Evolutionary conservation across 1,284 basidiomycete genomes (phyloP).

Genomic region (Mrakiaceae sp.): DNA sequence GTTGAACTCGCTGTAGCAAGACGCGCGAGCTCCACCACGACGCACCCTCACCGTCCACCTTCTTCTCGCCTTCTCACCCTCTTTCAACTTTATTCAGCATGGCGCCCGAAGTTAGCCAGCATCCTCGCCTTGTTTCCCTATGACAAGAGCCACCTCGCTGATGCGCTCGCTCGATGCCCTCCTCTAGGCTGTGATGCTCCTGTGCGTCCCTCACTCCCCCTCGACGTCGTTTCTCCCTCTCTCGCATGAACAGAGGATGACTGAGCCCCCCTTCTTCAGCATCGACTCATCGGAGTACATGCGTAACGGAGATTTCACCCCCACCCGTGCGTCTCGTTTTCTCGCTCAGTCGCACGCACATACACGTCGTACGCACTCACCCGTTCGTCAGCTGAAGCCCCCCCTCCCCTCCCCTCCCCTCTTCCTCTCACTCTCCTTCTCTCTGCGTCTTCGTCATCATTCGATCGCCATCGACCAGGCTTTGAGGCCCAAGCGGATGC

Average conservation of each 20-base stretch:
- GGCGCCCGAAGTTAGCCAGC: conserved; percentile 59
- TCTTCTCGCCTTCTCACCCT: neutral
- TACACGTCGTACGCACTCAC: no score
- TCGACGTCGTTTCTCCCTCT: no score
- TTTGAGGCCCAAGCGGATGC: conserved; percentile 89
- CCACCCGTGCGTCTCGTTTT: conserved; percentile 1
- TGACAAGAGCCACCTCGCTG: neutral
- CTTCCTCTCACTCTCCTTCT: conserved; percentile 18
- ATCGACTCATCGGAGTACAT: conserved; percentile 92
- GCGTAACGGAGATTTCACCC: conserved; percentile 38
- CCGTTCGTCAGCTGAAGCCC: neutral
- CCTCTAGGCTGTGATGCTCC: conserved; percentile 17
- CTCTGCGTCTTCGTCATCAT: conserved; percentile 1
- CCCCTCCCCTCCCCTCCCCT: neutral
- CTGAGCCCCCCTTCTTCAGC: conserved; percentile 31
- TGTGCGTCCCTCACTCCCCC: conserved; percentile 7
- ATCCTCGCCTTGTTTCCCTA: neutral
- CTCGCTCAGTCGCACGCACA: no score
- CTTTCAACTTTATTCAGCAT: conserved; percentile 41
- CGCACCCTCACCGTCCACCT: no score
- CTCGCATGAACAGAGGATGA: neutral
- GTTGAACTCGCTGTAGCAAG: no score
- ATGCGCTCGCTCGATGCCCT: neutral
- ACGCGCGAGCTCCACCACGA: no score
- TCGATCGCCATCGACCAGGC: conserved; percentile 81